These are phyloP conservation scores for Tylopilus sp. DNA, from an alignment of 768 basidiomycete genomes.

Conservation along the genomic window DNA sequence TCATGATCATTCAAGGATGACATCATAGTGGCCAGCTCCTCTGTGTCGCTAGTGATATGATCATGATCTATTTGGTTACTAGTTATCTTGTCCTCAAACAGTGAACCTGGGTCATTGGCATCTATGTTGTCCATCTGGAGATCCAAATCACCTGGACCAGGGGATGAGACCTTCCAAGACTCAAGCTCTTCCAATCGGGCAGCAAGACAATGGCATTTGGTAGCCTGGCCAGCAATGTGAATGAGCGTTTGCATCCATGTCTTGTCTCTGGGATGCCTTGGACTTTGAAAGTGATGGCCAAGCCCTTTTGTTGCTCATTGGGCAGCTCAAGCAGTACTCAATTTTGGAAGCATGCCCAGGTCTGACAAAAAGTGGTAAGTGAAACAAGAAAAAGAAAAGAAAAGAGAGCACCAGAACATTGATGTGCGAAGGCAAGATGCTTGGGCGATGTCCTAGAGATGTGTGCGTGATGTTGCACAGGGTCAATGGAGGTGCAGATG, in stretches of 20 bases:
- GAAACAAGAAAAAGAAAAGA: too few species aligned
- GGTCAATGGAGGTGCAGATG: too few species aligned
- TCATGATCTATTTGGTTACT: not conserved
- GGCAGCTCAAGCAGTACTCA: not conserved
- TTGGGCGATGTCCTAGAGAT: too few species aligned
- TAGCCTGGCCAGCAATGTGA: not conserved
- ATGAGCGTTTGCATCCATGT: not conserved
- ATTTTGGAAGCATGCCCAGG: not conserved
- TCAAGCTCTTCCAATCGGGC: not conserved
- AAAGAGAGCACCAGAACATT: too few species aligned
- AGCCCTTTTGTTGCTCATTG: not conserved
- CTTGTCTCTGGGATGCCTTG: not conserved
- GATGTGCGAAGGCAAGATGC: too few species aligned
- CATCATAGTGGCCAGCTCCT: not conserved
- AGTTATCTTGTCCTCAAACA: not conserved
- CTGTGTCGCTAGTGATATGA: not conserved
- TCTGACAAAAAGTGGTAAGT: too few species aligned
- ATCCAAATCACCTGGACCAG: not conserved
- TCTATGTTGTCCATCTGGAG: too few species aligned
- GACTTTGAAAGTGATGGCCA: not conserved
- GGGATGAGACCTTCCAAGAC: not conserved
- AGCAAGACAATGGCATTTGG: not conserved
- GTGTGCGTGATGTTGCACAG: too few species aligned
- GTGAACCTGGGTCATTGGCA: too few species aligned
- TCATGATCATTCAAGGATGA: not conserved